A percentile compares a stretch with the other conserved stretches of the same genome.
Conservation (phyloP, 2,329 filamentous ascomycete species). For the Cladobotryum mycophilum region DNA sequence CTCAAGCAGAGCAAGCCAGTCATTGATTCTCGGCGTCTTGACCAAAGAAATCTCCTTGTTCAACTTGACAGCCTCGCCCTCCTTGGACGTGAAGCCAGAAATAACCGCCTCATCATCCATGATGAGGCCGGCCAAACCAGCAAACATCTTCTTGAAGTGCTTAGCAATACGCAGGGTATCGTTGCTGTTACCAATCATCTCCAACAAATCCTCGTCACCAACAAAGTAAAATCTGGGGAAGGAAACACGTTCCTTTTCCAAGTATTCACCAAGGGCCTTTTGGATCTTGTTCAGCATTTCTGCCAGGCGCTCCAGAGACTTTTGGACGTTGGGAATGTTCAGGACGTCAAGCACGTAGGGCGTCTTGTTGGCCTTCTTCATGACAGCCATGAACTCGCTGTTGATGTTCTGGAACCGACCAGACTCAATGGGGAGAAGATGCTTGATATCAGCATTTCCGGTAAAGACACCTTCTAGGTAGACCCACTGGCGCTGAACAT, state of each 20-base stretch:
- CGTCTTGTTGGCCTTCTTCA: constrained; percentile 98
- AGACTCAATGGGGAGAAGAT: constrained; percentile 91
- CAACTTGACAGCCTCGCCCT: constrained; percentile 80
- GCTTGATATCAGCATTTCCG: constrained; percentile 97
- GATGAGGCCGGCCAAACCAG: constrained; percentile 80
- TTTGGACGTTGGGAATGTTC: constrained; percentile 91
- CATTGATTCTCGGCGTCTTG: constrained; percentile 95
- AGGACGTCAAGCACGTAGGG: constrained; percentile 94
- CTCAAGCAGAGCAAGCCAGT: constrained; percentile 94
- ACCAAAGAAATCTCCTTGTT: constrained; percentile 88
- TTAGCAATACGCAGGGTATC: constrained; percentile 94
- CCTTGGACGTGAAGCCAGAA: constrained; percentile 88
- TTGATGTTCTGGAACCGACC: constrained; percentile 99
- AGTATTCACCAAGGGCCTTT: constrained; percentile 95
- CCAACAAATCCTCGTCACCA: constrained; percentile 92
- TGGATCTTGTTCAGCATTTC: constrained; percentile 98
- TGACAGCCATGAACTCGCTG: constrained; percentile 95
- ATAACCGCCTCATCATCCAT: constrained; percentile 91
- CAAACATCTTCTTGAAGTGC: constrained; percentile 99
- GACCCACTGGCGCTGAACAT: constrained; percentile 99
- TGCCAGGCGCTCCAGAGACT: constrained; percentile 90
- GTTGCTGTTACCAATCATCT: constrained; percentile 99
- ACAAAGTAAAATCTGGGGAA: constrained; percentile 99
- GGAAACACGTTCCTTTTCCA: constrained; percentile 93
- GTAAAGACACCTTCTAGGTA: constrained; percentile 99